These are phyloP conservation scores for Protomyces inouyei DNA, from an alignment of 1,139 yeast species.

Conservation along the genomic window DNA sequence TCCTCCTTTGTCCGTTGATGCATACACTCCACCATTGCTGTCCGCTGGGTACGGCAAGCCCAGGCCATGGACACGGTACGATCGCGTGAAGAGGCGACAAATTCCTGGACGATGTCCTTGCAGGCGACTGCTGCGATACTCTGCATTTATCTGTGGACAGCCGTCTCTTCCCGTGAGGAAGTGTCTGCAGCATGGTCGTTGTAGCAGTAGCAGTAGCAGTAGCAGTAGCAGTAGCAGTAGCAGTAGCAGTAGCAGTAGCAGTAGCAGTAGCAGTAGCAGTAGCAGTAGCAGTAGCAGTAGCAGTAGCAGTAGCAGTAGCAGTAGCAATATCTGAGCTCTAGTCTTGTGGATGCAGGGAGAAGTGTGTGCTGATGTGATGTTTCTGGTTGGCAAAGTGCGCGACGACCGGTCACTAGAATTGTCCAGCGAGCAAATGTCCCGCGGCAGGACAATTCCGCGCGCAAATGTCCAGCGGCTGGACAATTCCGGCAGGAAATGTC, in stretches of 20 bases:
- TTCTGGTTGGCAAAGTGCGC: neutral
- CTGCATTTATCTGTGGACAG: constrained; percentile 20
- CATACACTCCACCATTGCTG: constrained; percentile 22
- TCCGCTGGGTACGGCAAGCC: constrained; percentile 16
- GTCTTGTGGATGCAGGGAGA: neutral
- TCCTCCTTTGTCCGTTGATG: constrained; percentile 14
- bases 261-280: no score
- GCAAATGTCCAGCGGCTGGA: no score
- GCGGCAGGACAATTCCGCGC: no score
- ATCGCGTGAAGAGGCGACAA: constrained; percentile 14
- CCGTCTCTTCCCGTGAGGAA: constrained; percentile 20
- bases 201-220: neutral
- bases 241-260: no score
- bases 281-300: no score
- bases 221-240: no score
- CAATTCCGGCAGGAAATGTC: no score
- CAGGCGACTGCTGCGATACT: constrained; percentile 15
- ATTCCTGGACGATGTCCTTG: constrained; percentile 9
- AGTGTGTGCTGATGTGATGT: neutral
- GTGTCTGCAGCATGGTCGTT: constrained; percentile 13
- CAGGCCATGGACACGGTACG: constrained; percentile 21
- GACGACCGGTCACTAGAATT: no score
- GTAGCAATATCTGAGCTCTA: neutral
- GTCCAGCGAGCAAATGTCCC: no score
- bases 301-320: no score